Evolutionary conservation across 169 alveolate species (phyloP), one percentile per base, ranked within the genome.

Genomic region (Cryptosporidium tyzzeri): DNA sequence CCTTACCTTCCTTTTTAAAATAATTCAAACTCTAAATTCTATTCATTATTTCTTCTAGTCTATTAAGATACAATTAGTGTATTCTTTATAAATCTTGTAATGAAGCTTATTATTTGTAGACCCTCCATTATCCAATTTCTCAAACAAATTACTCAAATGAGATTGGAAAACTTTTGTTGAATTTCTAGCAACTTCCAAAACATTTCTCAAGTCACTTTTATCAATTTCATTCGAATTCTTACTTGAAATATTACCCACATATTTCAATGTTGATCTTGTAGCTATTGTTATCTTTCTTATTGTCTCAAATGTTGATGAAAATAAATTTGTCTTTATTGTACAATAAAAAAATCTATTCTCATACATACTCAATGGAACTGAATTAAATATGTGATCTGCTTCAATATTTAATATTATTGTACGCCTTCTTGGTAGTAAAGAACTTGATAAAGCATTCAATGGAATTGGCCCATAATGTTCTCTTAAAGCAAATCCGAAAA

Each of bases 391-490:
- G 29, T 61, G 75, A 41, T 80, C 87, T 18, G 87, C 73, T 37
- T 80, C 73, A 21, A 80, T 59, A 62, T 62, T 80, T 41, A 80
- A 44, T 18, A 80, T 80, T 18, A 80, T 80, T 23, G 87, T 80
- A 23, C 68, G 61, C 44, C 67, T 80, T 65, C 87, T 80, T 41
- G 87, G 87, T 29, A 80, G 87, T 12, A 62, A 50, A 1, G 87
- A 80, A 10, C 26, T 62, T 7, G 67, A 9, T 18, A 80, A 48
- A n/a, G 87, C 73, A 41, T 80, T 80, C 33, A 80, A 55, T 18
- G 87, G 87, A 12, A 80, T 39, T 8, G 87, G 75, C 1, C 87
- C 87, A 58, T 14, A 51, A 23, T 35, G 50, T 23, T 61, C 75
- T 39, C 41, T 37, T 21, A 23, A 23, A 29, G 62, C 75, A 58